Percentiles rank a stretch among this genome's conserved stretches.
These are phyloP conservation scores for Phytophthora palmivora DNA, from an alignment of 352 stramenopile species.

Conservation along the genomic window DNA sequence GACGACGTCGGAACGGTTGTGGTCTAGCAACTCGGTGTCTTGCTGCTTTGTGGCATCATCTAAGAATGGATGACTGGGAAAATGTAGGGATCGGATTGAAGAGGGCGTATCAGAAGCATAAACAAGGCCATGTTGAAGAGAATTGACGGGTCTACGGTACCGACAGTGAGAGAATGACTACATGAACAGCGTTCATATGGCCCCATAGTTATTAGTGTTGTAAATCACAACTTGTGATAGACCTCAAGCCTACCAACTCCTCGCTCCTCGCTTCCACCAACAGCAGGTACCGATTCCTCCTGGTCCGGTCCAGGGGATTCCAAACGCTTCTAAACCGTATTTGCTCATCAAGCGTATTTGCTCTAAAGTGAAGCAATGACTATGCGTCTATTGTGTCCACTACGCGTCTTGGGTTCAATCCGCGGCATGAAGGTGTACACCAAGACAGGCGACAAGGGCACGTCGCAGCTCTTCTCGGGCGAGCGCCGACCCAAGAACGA, in stretches of 20 bases:
- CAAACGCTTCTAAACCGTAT: background rate
- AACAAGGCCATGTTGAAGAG: no score
- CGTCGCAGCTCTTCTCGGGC: constrained; percentile 92
- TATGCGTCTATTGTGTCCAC: constrained; percentile 6
- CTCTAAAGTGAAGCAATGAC: background rate
- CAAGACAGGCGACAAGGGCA: constrained; percentile 93
- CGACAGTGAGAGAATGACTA: no score
- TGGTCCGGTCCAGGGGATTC: background rate
- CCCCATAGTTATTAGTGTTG: no score
- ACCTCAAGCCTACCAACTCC: no score
- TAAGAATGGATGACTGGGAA: constrained; percentile 1
- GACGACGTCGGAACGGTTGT: constrained; percentile 1
- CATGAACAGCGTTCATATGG: no score
- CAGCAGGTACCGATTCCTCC: no score
- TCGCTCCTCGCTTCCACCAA: no score
- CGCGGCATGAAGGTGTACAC: constrained; percentile 92
- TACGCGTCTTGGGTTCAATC: background rate
- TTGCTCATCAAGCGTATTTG: constrained; percentile 9
- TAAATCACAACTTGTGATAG: no score
- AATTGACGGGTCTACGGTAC: no score
- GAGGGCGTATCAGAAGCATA: constrained; percentile 3
- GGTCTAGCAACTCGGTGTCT: no score
- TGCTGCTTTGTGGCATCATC: constrained; percentile 3
- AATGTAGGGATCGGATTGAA: constrained; percentile 9
- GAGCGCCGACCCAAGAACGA: constrained; percentile 89